Base-by-base conservation (phyloP, 2,329 filamentous ascomycete species). In the Teratosphaeria gauchensis region DNA sequence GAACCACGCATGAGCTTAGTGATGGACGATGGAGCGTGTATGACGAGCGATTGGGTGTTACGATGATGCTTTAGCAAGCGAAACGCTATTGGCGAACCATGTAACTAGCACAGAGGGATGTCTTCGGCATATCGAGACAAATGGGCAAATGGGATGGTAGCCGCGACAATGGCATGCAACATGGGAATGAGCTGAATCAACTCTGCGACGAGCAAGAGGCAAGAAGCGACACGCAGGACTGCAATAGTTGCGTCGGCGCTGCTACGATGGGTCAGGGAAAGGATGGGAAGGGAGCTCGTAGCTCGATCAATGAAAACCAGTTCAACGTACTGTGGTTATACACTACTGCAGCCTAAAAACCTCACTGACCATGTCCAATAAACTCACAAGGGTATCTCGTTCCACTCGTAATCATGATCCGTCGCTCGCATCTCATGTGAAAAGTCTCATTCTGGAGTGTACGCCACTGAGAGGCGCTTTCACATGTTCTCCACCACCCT, bases 401-500 rank as follows among this genome's bases (percentile, higher is more conserved):
- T 48, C 16, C 42, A 48, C 19, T 48, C 42, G 42, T 48, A 48
- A 48, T n/a, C 19, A 16, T 48, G 42, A 48, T 48, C 42, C 42
- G 19, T 48, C n/a, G 14, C 35, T 16, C 35, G 14, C 42, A 19
- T 48, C 42, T 48, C n/a, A 48, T 48, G n/a, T 11, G 31, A 28
- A 19, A 31, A 12, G 21, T n/a, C 16, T 35, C 52, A 53, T 53
- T 32, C 28, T 35, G 12, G 1, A 19, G 9, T 19, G 9, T 5
- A 11, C 52, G 52, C 52, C 32, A 48, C 42, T 48, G 42, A 48
- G 42, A 48, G n/a, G 42, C 42, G 42, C 51, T 48, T 46, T 82
- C 80, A 96, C 74, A 96, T 92, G 75, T 92, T 87, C 80, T 96
- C 89, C 65, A 96, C 81, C 46, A 95, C 80, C 60, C 84, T 84